Evolutionary conservation across 495 filamentous ascomycete species (phyloP), one percentile per base, ranked within the genome.

Genomic region (Xylaria longipes): DNA sequence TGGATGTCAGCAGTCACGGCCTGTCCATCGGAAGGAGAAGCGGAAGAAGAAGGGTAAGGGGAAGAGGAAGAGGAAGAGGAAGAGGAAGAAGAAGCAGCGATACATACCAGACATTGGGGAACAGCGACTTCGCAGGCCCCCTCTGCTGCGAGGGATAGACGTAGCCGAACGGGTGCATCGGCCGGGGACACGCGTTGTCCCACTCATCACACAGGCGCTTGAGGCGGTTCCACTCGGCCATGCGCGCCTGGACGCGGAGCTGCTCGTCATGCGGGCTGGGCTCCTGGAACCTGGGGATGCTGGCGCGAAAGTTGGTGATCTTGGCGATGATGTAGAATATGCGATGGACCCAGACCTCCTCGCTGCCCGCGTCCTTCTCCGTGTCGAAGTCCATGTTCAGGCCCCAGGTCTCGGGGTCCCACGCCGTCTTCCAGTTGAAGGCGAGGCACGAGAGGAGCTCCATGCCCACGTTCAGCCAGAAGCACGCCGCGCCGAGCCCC

Each of bases 301-400:
- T 87, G 27, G 91, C 90, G 37, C 91, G 89, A 77, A 97, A 95
- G 76, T 95, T 95, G 65, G 89, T 86, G 43, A 97, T 88, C 77
- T 97, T 98, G 50, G 92, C 95, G 56, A 97, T 87, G 71, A 97
- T 91, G 78, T 94, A 98, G 41, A 97, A 85, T 65, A 98, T 96
- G 35, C 93, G 89, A 77, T 97, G 90, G 8, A 92, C 90, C 96
- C 96, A 99, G n/a, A 92, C 75, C 70, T 97, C 94, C 78, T 97
- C 94, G 45, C 87, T 84, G 6, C 84, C 85, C 69, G 72, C 78
- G 29, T 74, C 75, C 63, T 68, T 74, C 43, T 73, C 78, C 25
- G 76, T 80, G 20, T 66, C 80, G 72, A 96, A 91, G 69, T 93
- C 87, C 87, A 98, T 91, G 74, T 98, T 92, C 48, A 98, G 80